phyloP scores from a whole-genome alignment of 2,329 filamentous ascomycete species.

The Thyridium curvatum region DNA sequence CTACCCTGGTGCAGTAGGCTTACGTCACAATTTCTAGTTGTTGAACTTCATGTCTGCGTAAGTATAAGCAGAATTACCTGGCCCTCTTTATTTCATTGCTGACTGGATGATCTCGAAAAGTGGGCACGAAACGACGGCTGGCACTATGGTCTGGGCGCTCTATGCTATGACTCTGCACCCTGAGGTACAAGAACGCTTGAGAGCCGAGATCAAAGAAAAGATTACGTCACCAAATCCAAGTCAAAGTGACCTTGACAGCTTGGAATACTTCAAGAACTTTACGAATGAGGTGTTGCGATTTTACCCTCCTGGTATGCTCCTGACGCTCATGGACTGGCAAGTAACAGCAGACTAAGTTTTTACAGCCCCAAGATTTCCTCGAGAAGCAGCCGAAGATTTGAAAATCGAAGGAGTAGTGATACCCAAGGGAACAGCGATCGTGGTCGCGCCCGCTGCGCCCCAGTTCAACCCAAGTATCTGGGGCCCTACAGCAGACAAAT shows the following conservation, averaged over 20 bases:
- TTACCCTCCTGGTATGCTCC: slow-evolving; percentile 19
- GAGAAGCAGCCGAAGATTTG: slow-evolving; percentile 10
- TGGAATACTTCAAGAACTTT: slow-evolving; percentile 27
- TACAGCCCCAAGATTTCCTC: slow-evolving; percentile 12
- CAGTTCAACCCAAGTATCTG: slow-evolving; percentile 14
- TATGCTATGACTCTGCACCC: slow-evolving; percentile 22
- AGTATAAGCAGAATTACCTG: too few species aligned
- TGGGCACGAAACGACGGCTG: slow-evolving; percentile 28
- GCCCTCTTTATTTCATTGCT: too few species aligned
- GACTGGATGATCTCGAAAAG: too few species aligned
- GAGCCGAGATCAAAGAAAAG: slow-evolving; percentile 27
- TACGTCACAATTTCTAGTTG: too few species aligned
- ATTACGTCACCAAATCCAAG: slow-evolving; percentile 22
- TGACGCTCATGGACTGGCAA: neutral
- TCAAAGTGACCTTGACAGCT: slow-evolving; percentile 6
- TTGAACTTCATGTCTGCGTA: too few species aligned
- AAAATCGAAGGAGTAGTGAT: slow-evolving; percentile 13
- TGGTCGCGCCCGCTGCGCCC: slow-evolving; percentile 12
- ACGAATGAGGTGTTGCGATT: slow-evolving; percentile 25
- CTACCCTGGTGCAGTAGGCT: too few species aligned
- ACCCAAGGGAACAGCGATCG: slow-evolving; percentile 15
- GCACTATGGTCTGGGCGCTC: slow-evolving; percentile 22
- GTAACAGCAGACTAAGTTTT: too few species aligned
- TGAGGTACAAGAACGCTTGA: slow-evolving; percentile 21
- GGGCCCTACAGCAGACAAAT: slow-evolving; percentile 15